Evolutionary conservation across 345 rosid species (phyloP).

Genomic region (Lumnitzera racemosa): DNA sequence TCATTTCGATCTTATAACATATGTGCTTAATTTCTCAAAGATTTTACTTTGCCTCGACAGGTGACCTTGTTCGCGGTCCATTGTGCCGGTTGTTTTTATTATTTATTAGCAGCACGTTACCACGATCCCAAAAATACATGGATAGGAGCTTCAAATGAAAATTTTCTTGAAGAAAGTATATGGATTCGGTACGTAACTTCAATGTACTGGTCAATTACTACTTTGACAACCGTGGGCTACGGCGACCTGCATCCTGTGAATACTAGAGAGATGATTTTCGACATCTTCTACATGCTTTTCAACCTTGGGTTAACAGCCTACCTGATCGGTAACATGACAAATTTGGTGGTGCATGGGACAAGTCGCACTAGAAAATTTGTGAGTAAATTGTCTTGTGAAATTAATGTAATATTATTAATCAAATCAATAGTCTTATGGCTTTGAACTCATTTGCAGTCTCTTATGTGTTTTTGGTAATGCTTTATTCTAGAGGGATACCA

Average conservation of each 20-base stretch:
- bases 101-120: constrained; percentile 70
- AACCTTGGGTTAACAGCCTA: constrained; percentile 88
- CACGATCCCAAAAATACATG: constrained; percentile 51
- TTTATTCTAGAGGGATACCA: constrained; percentile 58
- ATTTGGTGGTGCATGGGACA: constrained; percentile 92
- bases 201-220: constrained; percentile 95
- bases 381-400: constrained; percentile 17
- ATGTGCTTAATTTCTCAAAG: not conserved
- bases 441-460: not conserved
- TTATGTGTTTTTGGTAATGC: constrained; percentile 3
- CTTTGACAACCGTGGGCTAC: constrained; percentile 87
- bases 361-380: constrained; percentile 89
- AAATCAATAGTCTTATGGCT: not conserved
- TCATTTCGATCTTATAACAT: not conserved
- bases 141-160: constrained; percentile 48
- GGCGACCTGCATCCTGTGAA: constrained; percentile 95
- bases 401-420: not conserved
- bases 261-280: constrained; percentile 77
- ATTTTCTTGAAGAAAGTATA: constrained; percentile 42
- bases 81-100: constrained; percentile 86
- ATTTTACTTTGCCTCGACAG: constrained; percentile 25
- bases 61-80: constrained; percentile 92
- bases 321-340: constrained; percentile 96
- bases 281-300: constrained; percentile 85
- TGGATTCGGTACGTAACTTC: constrained; percentile 78